These are phyloP conservation scores for Cytospora piceae DNA, from an alignment of 2,329 filamentous ascomycete species.

Conservation along the genomic window DNA sequence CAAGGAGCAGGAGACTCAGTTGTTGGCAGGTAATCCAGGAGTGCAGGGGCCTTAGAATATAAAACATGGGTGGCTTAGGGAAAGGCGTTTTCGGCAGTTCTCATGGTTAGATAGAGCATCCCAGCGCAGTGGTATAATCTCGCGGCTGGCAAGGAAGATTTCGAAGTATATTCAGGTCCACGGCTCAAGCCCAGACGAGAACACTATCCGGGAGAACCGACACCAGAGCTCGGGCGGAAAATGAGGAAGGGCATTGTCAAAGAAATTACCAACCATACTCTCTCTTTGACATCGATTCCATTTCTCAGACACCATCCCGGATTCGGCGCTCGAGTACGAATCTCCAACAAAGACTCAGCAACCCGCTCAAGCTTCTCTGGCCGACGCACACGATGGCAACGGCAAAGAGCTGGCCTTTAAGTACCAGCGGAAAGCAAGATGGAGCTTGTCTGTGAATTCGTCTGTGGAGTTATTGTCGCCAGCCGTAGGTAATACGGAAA, in stretches of 20 bases:
- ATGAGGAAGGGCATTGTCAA: not conserved
- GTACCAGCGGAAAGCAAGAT: not conserved
- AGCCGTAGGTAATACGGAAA: not conserved
- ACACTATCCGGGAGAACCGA: no score
- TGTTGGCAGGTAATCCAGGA: slow-evolving; percentile 6
- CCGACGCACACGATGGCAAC: not conserved
- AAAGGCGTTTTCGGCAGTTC: not conserved
- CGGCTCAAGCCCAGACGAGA: not conserved
- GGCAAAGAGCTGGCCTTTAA: not conserved
- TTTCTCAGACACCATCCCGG: slow-evolving; percentile 3
- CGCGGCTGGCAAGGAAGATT: not conserved
- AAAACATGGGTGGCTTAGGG: not conserved
- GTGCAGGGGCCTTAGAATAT: not conserved
- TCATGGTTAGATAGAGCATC: not conserved
- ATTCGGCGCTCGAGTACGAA: slow-evolving; percentile 7
- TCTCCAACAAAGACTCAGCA: slow-evolving; percentile 13
- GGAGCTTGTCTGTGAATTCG: not conserved
- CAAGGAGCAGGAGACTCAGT: slow-evolving; percentile 22
- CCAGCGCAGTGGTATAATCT: not conserved
- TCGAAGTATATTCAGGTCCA: no score
- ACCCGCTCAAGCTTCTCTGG: not conserved
- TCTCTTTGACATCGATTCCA: slow-evolving; percentile 1
- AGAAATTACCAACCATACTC: not conserved
- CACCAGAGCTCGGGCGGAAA: no score
- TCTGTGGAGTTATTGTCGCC: no score